Evolutionary conservation across 2,329 filamentous ascomycete genomes (phyloP).

Genomic region (Chaetothyriales sp.): DNA sequence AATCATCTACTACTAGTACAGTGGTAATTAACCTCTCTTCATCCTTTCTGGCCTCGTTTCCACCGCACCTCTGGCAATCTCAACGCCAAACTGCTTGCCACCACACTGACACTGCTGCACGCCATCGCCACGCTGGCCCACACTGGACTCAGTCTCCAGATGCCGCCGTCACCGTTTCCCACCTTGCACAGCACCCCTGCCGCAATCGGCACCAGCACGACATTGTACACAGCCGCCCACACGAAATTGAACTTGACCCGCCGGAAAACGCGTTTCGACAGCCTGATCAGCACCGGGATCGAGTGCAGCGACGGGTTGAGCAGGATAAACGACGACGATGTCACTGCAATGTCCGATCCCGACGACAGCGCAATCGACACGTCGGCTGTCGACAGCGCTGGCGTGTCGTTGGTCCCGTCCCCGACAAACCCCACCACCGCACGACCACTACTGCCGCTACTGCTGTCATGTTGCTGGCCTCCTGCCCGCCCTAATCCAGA

Average conservation of each 20-base stretch:
- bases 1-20: too few relatives aligned
- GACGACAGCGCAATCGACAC: conserved; percentile 71
- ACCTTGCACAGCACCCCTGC: conserved; percentile 64
- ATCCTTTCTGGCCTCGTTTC: background rate
- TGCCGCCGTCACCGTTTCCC: conserved; percentile 20
- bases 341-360: conserved; percentile 71
- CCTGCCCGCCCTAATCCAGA: too few relatives aligned
- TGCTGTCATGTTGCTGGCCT: conserved; percentile 42
- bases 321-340: conserved; percentile 68
- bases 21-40: background rate
- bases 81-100: conserved; percentile 65
- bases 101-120: conserved; percentile 76
- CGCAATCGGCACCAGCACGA: conserved; percentile 63
- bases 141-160: conserved; percentile 35
- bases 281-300: conserved; percentile 58
- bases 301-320: conserved; percentile 56
- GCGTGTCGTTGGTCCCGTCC: conserved; percentile 77
- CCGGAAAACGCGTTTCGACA: conserved; percentile 59
- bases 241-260: conserved; percentile 73
- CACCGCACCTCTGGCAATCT: conserved; percentile 26
- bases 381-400: conserved; percentile 65
- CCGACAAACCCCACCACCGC: conserved; percentile 69
- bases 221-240: conserved; percentile 75
- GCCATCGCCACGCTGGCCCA: conserved; percentile 93
- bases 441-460: conserved; percentile 34